Percentiles rank a stretch among this genome's conserved stretches.
Evolutionary conservation across 1,139 yeast species (phyloP).

Genomic region (Debaryomycetaceae sp.): DNA sequence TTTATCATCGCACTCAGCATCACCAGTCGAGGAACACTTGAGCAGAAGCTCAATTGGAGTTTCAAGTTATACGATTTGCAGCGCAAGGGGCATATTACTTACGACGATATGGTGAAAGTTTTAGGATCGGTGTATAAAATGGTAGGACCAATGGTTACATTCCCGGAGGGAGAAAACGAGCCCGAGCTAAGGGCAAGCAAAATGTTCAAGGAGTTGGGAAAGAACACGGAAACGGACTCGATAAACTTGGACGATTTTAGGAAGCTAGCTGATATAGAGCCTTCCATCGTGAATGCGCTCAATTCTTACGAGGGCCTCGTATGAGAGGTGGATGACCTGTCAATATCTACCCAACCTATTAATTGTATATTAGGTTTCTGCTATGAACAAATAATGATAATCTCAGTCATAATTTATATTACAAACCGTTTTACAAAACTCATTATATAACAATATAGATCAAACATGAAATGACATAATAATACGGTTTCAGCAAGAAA

Average conservation of each 20-base stretch:
- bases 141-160: conserved; percentile 93
- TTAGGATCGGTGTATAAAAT: conserved; percentile 85
- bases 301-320: conserved; percentile 78
- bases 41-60: conserved; percentile 85
- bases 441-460: neutral
- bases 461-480: conserved; percentile 1
- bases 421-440: neutral
- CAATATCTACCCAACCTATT: neutral
- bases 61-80: conserved; percentile 84
- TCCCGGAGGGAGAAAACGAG: conserved; percentile 88
- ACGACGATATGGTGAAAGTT: conserved; percentile 75
- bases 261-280: conserved; percentile 77
- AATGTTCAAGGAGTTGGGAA: conserved; percentile 71
- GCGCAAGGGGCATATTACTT: conserved; percentile 69
- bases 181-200: conserved; percentile 86
- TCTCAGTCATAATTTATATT: neutral
- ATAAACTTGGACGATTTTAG: conserved; percentile 80
- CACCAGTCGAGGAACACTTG: conserved; percentile 83
- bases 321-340: conserved; percentile 18
- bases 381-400: neutral
- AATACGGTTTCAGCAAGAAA: conserved; percentile 3
- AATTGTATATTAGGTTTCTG: neutral
- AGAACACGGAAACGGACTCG: conserved; percentile 58
- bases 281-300: conserved; percentile 75
- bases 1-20: conserved; percentile 85